These are phyloP conservation scores for Linnemannia exigua DNA, from an alignment of 192 early-diverging fungal species.

Conservation along the genomic window DNA sequence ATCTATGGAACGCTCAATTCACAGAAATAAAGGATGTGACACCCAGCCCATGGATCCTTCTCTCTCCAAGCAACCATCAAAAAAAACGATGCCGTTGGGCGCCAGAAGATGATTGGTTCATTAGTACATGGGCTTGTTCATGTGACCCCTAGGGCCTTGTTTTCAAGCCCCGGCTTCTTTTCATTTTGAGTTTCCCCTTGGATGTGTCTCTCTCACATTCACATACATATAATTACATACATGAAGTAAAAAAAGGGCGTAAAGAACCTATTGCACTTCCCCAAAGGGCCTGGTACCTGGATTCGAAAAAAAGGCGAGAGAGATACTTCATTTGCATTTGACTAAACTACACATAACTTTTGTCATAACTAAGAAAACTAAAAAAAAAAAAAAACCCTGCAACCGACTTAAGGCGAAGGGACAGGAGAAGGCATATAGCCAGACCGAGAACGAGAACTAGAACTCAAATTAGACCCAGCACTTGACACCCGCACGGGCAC, in stretches of 20 bases:
- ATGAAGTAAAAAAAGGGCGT: background rate
- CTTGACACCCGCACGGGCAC: background rate
- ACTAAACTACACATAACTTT: background rate
- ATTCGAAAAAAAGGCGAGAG: background rate
- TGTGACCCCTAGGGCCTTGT: slow-evolving; percentile 2
- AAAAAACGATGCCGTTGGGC: background rate
- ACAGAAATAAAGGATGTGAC: background rate
- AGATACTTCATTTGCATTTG: background rate
- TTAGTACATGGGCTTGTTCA: background rate
- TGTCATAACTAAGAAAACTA: background rate
- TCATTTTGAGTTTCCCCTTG: background rate
- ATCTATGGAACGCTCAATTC: background rate
- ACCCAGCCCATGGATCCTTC: background rate
- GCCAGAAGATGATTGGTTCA: slow-evolving; percentile 12
- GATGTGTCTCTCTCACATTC: background rate
- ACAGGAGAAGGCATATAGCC: background rate
- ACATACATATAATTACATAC: background rate
- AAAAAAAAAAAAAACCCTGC: background rate
- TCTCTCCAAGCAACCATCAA: background rate
- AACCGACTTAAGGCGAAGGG: background rate
- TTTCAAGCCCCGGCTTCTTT: slow-evolving; percentile 8
- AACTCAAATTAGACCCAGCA: too few relatives aligned
- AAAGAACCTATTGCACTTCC: background rate
- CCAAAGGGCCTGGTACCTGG: background rate
- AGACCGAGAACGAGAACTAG: too few relatives aligned